These are phyloP conservation scores for Suillus bovinus DNA, from an alignment of 768 basidiomycete species.

Conservation along the genomic window DNA sequence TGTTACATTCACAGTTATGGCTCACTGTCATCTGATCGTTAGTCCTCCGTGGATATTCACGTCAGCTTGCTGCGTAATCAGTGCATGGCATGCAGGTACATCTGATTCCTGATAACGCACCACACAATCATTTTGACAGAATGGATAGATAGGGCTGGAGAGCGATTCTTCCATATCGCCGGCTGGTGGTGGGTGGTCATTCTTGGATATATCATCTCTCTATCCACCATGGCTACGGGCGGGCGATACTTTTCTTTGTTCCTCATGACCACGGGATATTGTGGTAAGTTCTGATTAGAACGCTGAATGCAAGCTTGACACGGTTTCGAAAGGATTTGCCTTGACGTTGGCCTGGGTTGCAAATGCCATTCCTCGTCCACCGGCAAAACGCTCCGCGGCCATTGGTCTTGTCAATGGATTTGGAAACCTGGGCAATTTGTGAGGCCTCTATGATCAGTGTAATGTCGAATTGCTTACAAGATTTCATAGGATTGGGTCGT, in stretches of 20 bases:
- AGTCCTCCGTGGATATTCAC: slow-evolving; percentile 69
- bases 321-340: slow-evolving; percentile 35
- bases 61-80: slow-evolving; percentile 47
- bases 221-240: slow-evolving; percentile 49
- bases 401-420: slow-evolving; percentile 64
- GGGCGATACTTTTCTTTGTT: slow-evolving; percentile 64
- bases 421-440: slow-evolving; percentile 62
- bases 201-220: slow-evolving; percentile 57
- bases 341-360: slow-evolving; percentile 61
- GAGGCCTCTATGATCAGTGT: slow-evolving; percentile 20
- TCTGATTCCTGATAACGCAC: slow-evolving; percentile 9
- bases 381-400: slow-evolving; percentile 50
- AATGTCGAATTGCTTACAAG: background rate
- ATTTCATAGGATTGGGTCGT: slow-evolving; percentile 54
- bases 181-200: slow-evolving; percentile 62
- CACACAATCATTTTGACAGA: background rate
- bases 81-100: slow-evolving; percentile 56
- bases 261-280: slow-evolving; percentile 58
- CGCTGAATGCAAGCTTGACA: background rate
- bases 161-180: slow-evolving; percentile 63
- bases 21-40: background rate
- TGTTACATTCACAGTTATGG: background rate
- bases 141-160: slow-evolving; percentile 53
- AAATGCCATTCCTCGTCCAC: slow-evolving; percentile 59
- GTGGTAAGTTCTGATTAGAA: slow-evolving; percentile 28